A percentile compares a stretch with the other conserved stretches of the same genome.
Conservation (phyloP, 2,329 filamentous ascomycete species). For the Trichophyton simii region DNA sequence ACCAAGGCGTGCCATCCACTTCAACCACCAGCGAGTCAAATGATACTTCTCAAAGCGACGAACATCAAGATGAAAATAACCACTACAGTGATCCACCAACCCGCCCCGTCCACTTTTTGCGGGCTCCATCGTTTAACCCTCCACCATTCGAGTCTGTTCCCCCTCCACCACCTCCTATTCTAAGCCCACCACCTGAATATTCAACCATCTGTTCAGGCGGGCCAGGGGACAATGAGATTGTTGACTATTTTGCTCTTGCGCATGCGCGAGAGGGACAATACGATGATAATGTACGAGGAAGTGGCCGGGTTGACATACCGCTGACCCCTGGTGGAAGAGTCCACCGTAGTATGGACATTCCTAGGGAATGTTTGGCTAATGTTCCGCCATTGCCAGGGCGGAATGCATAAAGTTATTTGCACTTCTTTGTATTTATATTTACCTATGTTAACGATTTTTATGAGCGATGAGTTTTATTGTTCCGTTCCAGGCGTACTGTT, state of each 20-base stretch:
- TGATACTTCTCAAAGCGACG: slow-evolving; percentile 26
- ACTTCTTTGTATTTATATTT: neutral
- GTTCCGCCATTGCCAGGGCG: neutral
- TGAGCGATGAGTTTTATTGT: neutral
- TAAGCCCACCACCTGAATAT: slow-evolving; percentile 77
- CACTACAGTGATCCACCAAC: slow-evolving; percentile 26
- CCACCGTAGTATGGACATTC: slow-evolving; percentile 53
- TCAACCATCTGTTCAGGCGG: slow-evolving; percentile 54
- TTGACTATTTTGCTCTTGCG: slow-evolving; percentile 76
- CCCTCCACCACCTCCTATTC: slow-evolving; percentile 53
- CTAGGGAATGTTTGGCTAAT: slow-evolving; percentile 39
- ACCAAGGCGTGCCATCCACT: neutral
- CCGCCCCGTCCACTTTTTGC: slow-evolving; percentile 72
- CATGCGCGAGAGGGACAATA: slow-evolving; percentile 40
- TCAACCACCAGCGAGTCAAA: neutral
- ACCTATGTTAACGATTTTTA: neutral
- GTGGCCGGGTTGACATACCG: slow-evolving; percentile 42
- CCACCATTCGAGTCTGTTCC: slow-evolving; percentile 74
- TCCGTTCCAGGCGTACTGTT: neutral
- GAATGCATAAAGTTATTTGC: neutral
- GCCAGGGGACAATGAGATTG: slow-evolving; percentile 35
- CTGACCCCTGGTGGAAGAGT: slow-evolving; percentile 51
- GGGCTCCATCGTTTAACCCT: slow-evolving; percentile 75
- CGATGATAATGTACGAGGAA: slow-evolving; percentile 34
- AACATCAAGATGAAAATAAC: slow-evolving; percentile 35